Evolutionary conservation across 2,329 filamentous ascomycete genomes (phyloP).

Genomic region (Paecilomyces sp.): DNA sequence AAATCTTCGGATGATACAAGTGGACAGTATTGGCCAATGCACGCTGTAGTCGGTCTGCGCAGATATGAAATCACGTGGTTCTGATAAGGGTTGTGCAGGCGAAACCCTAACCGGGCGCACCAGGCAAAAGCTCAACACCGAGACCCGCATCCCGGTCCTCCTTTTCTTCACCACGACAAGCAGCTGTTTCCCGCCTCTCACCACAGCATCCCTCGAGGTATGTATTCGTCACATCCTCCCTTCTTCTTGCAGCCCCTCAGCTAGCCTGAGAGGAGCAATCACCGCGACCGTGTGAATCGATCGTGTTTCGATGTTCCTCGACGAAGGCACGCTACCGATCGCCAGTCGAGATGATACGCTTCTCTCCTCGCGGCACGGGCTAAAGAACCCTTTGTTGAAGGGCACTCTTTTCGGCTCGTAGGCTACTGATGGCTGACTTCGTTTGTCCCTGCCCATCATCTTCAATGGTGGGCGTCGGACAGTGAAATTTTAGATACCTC

Average conservation of each 20-base stretch:
- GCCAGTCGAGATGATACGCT: slow-evolving; percentile 32
- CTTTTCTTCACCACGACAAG: slow-evolving; percentile 7
- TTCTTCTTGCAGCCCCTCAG: slow-evolving; percentile 27
- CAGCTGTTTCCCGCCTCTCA: slow-evolving; percentile 16
- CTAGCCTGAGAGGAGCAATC: slow-evolving; percentile 40
- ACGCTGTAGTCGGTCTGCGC: not conserved
- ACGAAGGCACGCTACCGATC: not conserved
- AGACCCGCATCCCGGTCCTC: slow-evolving; percentile 9
- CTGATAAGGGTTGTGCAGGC: slow-evolving; percentile 17
- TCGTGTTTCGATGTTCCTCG: not conserved
- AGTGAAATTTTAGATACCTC: slow-evolving; percentile 50
- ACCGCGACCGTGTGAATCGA: slow-evolving; percentile 11
- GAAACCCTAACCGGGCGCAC: slow-evolving; percentile 26
- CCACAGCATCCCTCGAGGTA: slow-evolving; percentile 34
- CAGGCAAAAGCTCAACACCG: slow-evolving; percentile 18
- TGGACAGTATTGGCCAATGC: not conserved
- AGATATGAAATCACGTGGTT: slow-evolving; percentile 16
- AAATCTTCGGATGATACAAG: no score
- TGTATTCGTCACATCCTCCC: slow-evolving; percentile 19
- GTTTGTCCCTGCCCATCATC: slow-evolving; percentile 7
- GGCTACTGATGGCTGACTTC: slow-evolving; percentile 58
- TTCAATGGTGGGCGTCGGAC: not conserved
- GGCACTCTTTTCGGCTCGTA: slow-evolving; percentile 62
- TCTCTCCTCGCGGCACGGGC: slow-evolving; percentile 47
- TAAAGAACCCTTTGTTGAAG: slow-evolving; percentile 59